A percentile compares a stretch with the other conserved stretches of the same genome.
phyloP scores from a whole-genome alignment of 805 yeast genomes.

The Peterozyma toletana region DNA sequence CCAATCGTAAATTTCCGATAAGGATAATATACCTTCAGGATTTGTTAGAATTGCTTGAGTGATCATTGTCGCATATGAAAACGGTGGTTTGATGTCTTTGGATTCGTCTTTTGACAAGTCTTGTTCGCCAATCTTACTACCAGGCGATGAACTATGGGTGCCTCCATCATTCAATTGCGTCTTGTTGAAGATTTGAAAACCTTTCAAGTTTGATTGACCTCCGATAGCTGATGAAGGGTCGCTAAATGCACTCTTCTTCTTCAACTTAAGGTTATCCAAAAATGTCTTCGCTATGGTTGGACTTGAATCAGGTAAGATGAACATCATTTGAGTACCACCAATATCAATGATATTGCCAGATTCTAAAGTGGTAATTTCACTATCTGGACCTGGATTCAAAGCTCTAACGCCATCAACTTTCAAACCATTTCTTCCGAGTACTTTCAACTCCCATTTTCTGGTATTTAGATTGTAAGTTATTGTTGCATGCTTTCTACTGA shows the following conservation, averaged over 20 bases:
- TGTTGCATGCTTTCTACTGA: slow-evolving; percentile 82
- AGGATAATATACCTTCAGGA: slow-evolving; percentile 78
- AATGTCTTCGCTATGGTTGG: slow-evolving; percentile 56
- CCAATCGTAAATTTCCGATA: slow-evolving; percentile 91
- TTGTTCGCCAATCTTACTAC: slow-evolving; percentile 19
- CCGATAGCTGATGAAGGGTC: neutral
- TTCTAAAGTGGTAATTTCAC: slow-evolving; percentile 47
- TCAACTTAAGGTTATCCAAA: slow-evolving; percentile 26
- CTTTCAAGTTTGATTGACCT: slow-evolving; percentile 22
- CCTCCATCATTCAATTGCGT: slow-evolving; percentile 27
- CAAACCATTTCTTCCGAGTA: slow-evolving; percentile 89
- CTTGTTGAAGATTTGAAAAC: slow-evolving; percentile 50
- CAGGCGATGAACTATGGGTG: slow-evolving; percentile 5
- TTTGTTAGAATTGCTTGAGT: slow-evolving; percentile 93
- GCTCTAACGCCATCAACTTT: slow-evolving; percentile 71
- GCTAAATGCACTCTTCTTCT: slow-evolving; percentile 1
- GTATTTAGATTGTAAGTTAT: slow-evolving; percentile 69
- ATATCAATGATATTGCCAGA: slow-evolving; percentile 92
- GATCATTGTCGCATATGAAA: slow-evolving; percentile 95
- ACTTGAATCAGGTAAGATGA: slow-evolving; percentile 85
- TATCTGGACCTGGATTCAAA: slow-evolving; percentile 31
- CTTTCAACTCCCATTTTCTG: slow-evolving; percentile 80
- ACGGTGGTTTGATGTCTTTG: slow-evolving; percentile 93
- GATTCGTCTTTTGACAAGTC: slow-evolving; percentile 87
- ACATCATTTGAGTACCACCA: slow-evolving; percentile 99